phyloP scores from a whole-genome alignment of 1,284 basidiomycete genomes.

The Chalciporus sp. region DNA sequence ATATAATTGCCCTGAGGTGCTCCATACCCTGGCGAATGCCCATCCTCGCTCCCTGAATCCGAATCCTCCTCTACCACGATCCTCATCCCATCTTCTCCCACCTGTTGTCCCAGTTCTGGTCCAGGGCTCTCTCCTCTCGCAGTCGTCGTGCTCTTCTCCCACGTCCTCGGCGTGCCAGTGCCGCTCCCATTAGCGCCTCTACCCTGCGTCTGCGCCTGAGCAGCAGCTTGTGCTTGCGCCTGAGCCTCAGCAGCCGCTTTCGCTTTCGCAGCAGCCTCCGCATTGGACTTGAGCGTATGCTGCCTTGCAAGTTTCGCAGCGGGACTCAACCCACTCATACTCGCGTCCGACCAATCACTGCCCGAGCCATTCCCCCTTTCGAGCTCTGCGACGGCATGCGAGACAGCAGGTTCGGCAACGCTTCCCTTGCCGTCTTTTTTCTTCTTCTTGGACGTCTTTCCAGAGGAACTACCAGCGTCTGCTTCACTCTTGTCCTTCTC shows the following conservation, averaged over 20 bases:
- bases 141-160: slow-evolving; percentile 81
- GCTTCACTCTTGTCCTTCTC: slow-evolving; percentile 52
- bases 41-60: slow-evolving; percentile 57
- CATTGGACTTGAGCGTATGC: slow-evolving; percentile 84
- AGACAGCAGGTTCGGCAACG: slow-evolving; percentile 75
- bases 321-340: slow-evolving; percentile 82
- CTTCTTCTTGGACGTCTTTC: slow-evolving; percentile 49
- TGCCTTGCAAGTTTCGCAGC: slow-evolving; percentile 91
- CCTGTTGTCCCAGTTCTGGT: slow-evolving; percentile 39
- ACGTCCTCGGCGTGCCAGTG: slow-evolving; percentile 59
- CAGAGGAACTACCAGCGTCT: slow-evolving; percentile 40
- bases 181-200: slow-evolving; percentile 24
- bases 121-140: slow-evolving; percentile 47
- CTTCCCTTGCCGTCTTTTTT: slow-evolving; percentile 64
- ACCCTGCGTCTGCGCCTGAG: slow-evolving; percentile 55
- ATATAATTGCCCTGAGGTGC: slow-evolving; percentile 40
- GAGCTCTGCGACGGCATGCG: slow-evolving; percentile 84
- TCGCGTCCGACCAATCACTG: slow-evolving; percentile 55
- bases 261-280: slow-evolving; percentile 76
- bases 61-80: slow-evolving; percentile 74
- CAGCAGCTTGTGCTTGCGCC: slow-evolving; percentile 44
- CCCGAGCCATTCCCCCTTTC: slow-evolving; percentile 56
- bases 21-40: slow-evolving; percentile 28
- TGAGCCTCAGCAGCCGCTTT: slow-evolving; percentile 56
- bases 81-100: slow-evolving; percentile 70